A percentile compares a stretch with the other conserved stretches of the same genome.
Conservation (phyloP, 495 filamentous ascomycete genomes). For the Apiosordaria backusii region DNA sequence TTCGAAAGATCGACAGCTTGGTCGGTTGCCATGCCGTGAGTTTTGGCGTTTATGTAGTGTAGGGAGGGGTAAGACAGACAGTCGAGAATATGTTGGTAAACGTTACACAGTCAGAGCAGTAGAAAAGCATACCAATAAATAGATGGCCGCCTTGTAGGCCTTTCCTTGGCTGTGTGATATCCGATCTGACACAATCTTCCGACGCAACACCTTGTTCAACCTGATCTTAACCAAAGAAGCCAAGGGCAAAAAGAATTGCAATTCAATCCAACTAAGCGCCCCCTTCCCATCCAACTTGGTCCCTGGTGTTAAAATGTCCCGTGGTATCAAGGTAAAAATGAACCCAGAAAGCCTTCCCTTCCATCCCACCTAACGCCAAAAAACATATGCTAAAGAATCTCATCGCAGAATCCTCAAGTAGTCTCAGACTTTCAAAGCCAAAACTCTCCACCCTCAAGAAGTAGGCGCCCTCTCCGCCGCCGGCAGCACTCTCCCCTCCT, state of each 20-base stretch:
- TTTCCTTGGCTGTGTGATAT: not conserved
- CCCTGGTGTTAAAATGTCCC: conserved; percentile 1
- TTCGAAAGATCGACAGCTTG: not conserved
- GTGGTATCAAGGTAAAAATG: conserved; percentile 28
- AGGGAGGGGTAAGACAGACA: not conserved
- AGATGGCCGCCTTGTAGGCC: not conserved
- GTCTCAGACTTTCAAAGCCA: not conserved
- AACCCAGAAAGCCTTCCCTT: conserved; percentile 1
- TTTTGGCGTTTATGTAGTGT: not conserved
- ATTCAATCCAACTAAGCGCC: conserved; percentile 5
- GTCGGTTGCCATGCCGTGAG: not conserved
- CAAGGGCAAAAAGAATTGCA: not conserved
- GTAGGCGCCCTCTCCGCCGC: conserved; percentile 39
- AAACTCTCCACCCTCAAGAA: conserved; percentile 3
- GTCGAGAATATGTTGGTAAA: not conserved
- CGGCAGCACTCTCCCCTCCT: conserved; percentile 39
- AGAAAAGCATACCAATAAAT: not conserved
- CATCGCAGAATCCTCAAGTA: not conserved
- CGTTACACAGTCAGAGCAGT: not conserved
- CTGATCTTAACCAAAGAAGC: not conserved
- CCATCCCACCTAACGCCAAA: conserved; percentile 21
- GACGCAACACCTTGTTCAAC: not conserved
- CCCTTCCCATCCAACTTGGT: not conserved
- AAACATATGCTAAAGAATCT: conserved; percentile 17
- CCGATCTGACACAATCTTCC: not conserved